These are phyloP conservation scores for Epichloe gansuensis DNA, from an alignment of 2,329 filamentous ascomycete species.

Conservation along the genomic window DNA sequence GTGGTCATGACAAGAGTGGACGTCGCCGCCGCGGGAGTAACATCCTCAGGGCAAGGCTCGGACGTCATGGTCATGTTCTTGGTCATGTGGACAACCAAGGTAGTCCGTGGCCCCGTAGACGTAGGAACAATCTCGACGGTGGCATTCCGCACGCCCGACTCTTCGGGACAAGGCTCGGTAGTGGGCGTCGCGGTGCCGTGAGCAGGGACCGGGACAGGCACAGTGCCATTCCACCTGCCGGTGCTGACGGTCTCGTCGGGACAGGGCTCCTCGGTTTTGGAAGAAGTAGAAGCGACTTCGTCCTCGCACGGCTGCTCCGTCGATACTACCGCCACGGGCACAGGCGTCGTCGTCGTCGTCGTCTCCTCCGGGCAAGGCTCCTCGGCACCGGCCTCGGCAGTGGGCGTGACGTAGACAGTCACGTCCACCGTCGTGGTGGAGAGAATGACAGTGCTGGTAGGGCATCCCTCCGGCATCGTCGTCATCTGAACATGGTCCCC, in stretches of 20 bases:
- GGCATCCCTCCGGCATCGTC: slow-evolving; percentile 11
- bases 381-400: slow-evolving; percentile 7
- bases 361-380: not conserved
- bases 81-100: not conserved
- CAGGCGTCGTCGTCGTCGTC: too few relatives aligned
- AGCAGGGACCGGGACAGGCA: not conserved
- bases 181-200: not conserved
- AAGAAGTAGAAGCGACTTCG: not conserved
- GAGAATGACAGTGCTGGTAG: slow-evolving; percentile 13
- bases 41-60: slow-evolving; percentile 3
- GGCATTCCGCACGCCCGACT: not conserved
- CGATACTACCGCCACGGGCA: not conserved
- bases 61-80: not conserved
- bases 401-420: slow-evolving; percentile 19
- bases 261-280: not conserved
- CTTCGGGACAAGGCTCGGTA: not conserved
- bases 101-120: not conserved
- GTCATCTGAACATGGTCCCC: not conserved
- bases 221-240: not conserved
- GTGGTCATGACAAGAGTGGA: not conserved
- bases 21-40: not conserved
- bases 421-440: slow-evolving; percentile 21
- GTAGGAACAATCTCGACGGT: not conserved
- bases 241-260: not conserved
- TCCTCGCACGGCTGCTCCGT: not conserved